Evolutionary conservation across 306 rosid species (phyloP), one percentile per base, ranked within the genome.

Genomic region (Lotus japonicus): DNA sequence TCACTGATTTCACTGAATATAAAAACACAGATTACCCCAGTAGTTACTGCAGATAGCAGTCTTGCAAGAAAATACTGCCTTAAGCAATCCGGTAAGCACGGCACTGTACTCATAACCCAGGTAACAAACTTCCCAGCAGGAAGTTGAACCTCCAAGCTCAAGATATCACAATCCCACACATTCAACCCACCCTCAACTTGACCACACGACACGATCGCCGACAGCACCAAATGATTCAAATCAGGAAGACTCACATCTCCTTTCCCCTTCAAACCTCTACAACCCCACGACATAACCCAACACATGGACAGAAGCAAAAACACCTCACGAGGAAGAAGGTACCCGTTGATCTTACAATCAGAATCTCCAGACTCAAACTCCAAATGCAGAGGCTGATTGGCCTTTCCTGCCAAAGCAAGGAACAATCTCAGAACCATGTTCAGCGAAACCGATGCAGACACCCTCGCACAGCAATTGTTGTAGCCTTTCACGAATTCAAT

Each of bases 261-360:
- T 41, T 77, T 80, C 71, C 65, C 69, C 8, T 62, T 83, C 73
- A 6, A 75, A 66, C 60, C 76, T 52, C 86, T 76, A 75, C 68
- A 58, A 77, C 74, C 77, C 92, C 88, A 90, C 5, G 71, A 74
- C 89, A 90, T 77, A 77, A 53, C 79, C 98, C 97, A 92, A 80
- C 94, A 92, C 73, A 84, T 59, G 57, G 81, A 81, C 63, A 92
- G 83, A 71, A 92, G 87, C 77, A 84, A 33, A 23, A 75, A 64
- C 60, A 90, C 92, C 15, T 92, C 80, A 4, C 16, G 38, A 0
- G 98, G 85, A 72, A 62, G 64, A 77, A 92, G 76, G 52, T 65
- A 77, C 5, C 98, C 97, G 1, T 62, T 84, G 5, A 86, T 77
- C 82, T 90, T 90, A 54, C 87, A 79, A 58, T 86, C 94, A 64